Evolutionary conservation across 495 filamentous ascomycete species (phyloP).

Genomic region (Daldinia grandis): DNA sequence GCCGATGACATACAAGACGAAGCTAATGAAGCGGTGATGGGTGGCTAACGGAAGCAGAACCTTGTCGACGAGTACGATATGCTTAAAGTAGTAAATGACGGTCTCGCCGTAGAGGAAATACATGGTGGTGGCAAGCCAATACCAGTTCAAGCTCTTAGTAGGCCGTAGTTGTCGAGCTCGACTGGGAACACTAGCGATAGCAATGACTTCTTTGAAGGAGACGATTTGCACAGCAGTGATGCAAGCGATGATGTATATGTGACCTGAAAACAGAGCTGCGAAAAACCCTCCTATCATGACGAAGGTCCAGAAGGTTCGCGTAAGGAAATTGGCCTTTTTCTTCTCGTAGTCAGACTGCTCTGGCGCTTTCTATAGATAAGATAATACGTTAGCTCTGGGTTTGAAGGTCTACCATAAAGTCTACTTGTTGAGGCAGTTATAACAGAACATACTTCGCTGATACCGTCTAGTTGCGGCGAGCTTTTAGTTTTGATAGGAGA

Average conservation of each 20-base stretch:
- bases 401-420: background rate
- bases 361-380: slow-evolving; percentile 43
- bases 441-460: slow-evolving; percentile 47
- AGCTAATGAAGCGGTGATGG: slow-evolving; percentile 98
- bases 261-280: slow-evolving; percentile 86
- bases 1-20: slow-evolving; percentile 95
- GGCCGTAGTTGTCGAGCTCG: slow-evolving; percentile 89
- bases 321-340: slow-evolving; percentile 98
- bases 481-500: slow-evolving; percentile 56
- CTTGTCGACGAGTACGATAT: slow-evolving; percentile 93
- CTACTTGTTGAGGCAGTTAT: background rate
- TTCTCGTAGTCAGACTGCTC: slow-evolving; percentile 81
- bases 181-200: slow-evolving; percentile 93
- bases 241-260: slow-evolving; percentile 94
- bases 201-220: slow-evolving; percentile 99
- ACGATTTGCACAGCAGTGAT: slow-evolving; percentile 94
- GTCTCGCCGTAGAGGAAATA: slow-evolving; percentile 99
- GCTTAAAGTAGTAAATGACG: slow-evolving; percentile 99
- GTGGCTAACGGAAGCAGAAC: slow-evolving; percentile 92
- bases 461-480: slow-evolving; percentile 46
- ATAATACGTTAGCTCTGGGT: background rate
- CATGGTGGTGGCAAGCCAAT: slow-evolving; percentile 98
- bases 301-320: slow-evolving; percentile 96
- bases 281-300: slow-evolving; percentile 98
- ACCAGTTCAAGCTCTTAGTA: slow-evolving; percentile 98